phyloP scores from a whole-genome alignment of 192 early-diverging fungal species.

The Podila horticola region DNA sequence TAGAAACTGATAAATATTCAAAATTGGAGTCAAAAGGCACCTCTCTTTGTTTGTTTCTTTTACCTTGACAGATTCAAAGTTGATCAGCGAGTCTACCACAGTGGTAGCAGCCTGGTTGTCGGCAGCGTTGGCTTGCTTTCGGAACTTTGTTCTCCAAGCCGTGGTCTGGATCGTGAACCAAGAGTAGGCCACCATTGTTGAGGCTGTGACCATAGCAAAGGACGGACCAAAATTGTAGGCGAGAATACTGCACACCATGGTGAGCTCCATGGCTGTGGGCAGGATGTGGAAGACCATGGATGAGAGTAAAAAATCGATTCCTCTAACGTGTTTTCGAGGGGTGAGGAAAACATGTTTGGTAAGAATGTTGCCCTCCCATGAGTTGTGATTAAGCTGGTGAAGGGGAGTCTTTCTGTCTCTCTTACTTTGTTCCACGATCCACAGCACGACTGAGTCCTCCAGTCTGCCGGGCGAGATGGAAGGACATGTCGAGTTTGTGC shows the following conservation, averaged over 20 bases:
- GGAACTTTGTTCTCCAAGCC: slow-evolving; percentile 86
- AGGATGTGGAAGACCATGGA: slow-evolving; percentile 97
- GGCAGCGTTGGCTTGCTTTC: slow-evolving; percentile 93
- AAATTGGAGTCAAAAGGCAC: no score
- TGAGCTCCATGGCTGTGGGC: slow-evolving; percentile 95
- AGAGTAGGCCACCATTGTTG: slow-evolving; percentile 83
- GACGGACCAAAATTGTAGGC: slow-evolving; percentile 66
- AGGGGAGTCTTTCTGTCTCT: no score
- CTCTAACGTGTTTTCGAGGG: slow-evolving; percentile 86
- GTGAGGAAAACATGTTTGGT: slow-evolving; percentile 90
- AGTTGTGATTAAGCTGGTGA: neutral
- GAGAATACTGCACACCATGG: slow-evolving; percentile 94
- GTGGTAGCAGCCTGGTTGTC: slow-evolving; percentile 95
- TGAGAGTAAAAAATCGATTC: slow-evolving; percentile 95
- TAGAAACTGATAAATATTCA: neutral
- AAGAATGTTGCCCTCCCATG: slow-evolving; percentile 70
- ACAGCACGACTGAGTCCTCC: slow-evolving; percentile 92
- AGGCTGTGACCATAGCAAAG: slow-evolving; percentile 65
- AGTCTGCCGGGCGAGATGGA: slow-evolving; percentile 90
- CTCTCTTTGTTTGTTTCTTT: neutral
- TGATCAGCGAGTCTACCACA: slow-evolving; percentile 96
- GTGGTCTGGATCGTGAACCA: slow-evolving; percentile 91
- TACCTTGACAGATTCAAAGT: slow-evolving; percentile 97
- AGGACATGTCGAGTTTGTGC: slow-evolving; percentile 79
- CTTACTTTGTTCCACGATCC: slow-evolving; percentile 80